Evolutionary conservation across 805 yeast genomes (phyloP).

Genomic region (Peterozyma xylosa): DNA sequence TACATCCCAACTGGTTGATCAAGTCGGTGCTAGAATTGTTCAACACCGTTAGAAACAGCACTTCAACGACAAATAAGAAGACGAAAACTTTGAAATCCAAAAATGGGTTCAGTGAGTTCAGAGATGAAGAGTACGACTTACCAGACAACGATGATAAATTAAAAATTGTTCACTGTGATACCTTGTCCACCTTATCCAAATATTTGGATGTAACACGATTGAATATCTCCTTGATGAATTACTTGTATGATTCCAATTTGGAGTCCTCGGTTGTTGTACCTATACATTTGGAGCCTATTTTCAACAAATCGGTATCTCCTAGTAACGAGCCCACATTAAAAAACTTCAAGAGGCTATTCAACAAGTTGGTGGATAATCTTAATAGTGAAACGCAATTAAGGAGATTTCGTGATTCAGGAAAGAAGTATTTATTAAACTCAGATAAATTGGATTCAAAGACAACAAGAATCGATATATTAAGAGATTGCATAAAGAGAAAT

Average conservation of each 20-base stretch:
- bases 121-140: too few relatives aligned
- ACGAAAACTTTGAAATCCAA: slow-evolving; percentile 8
- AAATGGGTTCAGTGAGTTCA: slow-evolving; percentile 1
- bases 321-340: slow-evolving; percentile 17
- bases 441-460: background rate
- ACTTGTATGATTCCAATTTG: slow-evolving; percentile 55
- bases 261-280: slow-evolving; percentile 44
- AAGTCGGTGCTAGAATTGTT: slow-evolving; percentile 69
- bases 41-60: slow-evolving; percentile 35
- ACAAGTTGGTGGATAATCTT: slow-evolving; percentile 24
- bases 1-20: slow-evolving; percentile 88
- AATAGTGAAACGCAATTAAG: background rate
- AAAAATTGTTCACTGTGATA: slow-evolving; percentile 25
- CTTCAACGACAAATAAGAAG: slow-evolving; percentile 32
- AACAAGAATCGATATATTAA: slow-evolving; percentile 34
- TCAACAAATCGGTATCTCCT: slow-evolving; percentile 20
- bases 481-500: slow-evolving; percentile 36
- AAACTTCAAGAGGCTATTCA: slow-evolving; percentile 23
- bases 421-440: background rate
- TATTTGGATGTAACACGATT: slow-evolving; percentile 68
- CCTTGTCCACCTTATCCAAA: slow-evolving; percentile 28
- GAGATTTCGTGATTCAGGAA: background rate
- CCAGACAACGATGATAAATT: slow-evolving; percentile 1
- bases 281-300: slow-evolving; percentile 24
- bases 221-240: slow-evolving; percentile 70